Evolutionary conservation across 2,329 filamentous ascomycete species (phyloP).

Genomic region (Incumbomyces delicatus): DNA sequence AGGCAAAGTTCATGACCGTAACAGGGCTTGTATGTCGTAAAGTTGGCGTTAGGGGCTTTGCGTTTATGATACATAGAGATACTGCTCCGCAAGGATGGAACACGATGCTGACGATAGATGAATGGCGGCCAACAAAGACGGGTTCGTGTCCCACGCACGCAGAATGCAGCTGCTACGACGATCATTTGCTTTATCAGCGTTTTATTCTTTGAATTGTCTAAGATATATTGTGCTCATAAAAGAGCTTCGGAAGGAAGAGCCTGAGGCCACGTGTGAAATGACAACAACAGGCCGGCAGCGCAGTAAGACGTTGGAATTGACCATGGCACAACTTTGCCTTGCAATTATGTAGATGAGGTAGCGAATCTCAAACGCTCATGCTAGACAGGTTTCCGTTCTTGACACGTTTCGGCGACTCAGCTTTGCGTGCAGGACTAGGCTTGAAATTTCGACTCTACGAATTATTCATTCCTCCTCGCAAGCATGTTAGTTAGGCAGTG

Average conservation of each 20-base stretch:
- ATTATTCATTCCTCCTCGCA: no score
- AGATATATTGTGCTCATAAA: background rate
- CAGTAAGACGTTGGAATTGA: background rate
- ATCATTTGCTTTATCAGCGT: conserved; percentile 1
- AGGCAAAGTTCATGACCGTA: background rate
- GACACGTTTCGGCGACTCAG: background rate
- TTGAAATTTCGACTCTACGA: background rate
- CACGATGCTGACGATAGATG: conserved; percentile 4
- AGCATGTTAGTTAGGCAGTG: no score
- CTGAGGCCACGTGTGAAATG: background rate
- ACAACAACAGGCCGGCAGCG: background rate
- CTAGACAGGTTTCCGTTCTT: no score
- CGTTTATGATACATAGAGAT: background rate
- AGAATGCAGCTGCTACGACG: background rate
- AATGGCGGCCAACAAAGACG: background rate
- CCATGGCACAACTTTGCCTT: conserved; percentile 7
- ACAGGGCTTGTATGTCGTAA: background rate
- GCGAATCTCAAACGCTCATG: background rate
- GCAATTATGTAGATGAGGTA: background rate
- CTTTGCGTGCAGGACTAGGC: background rate
- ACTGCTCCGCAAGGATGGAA: conserved; percentile 7
- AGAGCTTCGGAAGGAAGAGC: background rate
- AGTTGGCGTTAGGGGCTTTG: background rate
- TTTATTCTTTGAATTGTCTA: conserved; percentile 3
- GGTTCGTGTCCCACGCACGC: background rate